A percentile compares a stretch with the other conserved stretches of the same genome.
Evolutionary conservation across 345 rosid genomes (phyloP).

Genomic region (Brassica nigra): DNA sequence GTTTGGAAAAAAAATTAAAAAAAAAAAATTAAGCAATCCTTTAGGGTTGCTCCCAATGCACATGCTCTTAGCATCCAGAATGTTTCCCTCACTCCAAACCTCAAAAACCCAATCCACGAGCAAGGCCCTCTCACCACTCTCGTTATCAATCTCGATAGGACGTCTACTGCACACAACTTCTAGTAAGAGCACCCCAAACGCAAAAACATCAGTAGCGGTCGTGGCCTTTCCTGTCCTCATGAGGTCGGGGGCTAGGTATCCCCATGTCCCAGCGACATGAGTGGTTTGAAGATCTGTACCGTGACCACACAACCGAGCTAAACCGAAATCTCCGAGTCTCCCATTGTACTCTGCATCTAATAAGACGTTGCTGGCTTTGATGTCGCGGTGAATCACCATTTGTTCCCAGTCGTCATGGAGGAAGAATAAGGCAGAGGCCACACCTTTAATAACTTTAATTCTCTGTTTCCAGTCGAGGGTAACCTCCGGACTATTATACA

Average conservation of each 20-base stretch:
- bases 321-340: constrained; percentile 62
- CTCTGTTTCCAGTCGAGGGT: constrained; percentile 77
- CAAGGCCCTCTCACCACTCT: constrained; percentile 6
- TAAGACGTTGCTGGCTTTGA: neutral
- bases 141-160: constrained; percentile 40
- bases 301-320: constrained; percentile 70
- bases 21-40: no score
- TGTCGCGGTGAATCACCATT: neutral
- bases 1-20: no score
- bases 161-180: constrained; percentile 76
- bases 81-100: constrained; percentile 45
- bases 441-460: constrained; percentile 61
- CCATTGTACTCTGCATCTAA: constrained; percentile 14
- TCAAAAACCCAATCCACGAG: constrained; percentile 75
- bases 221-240: constrained; percentile 38
- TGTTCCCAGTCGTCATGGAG: neutral
- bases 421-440: neutral
- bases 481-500: constrained; percentile 55
- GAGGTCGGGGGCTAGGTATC: constrained; percentile 80
- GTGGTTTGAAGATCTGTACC: constrained; percentile 77
- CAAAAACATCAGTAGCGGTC: constrained; percentile 63
- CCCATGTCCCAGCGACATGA: constrained; percentile 71
- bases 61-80: constrained; percentile 53
- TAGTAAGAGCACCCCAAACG: constrained; percentile 79
- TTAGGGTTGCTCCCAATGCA: no score